phyloP scores from a whole-genome alignment of 805 yeast genomes.

The Kodamaea lidongshanica region DNA sequence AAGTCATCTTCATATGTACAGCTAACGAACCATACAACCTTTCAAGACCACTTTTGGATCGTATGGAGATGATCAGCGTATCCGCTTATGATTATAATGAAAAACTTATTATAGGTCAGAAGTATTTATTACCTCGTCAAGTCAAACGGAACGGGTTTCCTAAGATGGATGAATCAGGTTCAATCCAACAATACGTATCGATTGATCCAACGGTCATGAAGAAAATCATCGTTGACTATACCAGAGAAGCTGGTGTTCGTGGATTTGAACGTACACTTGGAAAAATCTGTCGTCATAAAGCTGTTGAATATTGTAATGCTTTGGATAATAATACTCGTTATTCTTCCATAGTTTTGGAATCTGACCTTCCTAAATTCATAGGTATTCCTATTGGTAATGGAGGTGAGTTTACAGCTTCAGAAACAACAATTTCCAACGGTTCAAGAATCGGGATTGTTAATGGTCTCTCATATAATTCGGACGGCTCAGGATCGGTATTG shows the following conservation, averaged over 20 bases:
- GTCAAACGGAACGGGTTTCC: conserved; percentile 60
- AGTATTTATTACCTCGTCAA: conserved; percentile 72
- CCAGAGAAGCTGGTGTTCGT: conserved; percentile 84
- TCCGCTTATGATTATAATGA: conserved; percentile 77
- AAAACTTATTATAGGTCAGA: conserved; percentile 64
- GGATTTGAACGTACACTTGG: conserved; percentile 71
- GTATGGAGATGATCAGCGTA: conserved; percentile 76
- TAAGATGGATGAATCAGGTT: background rate
- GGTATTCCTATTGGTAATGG: conserved; percentile 56
- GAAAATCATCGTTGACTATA: conserved; percentile 59
- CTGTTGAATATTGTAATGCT: conserved; percentile 55
- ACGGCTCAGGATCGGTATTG: conserved; percentile 78
- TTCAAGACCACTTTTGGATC: conserved; percentile 71
- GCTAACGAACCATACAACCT: conserved; percentile 71
- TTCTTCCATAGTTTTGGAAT: conserved; percentile 37
- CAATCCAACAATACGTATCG: conserved; percentile 30
- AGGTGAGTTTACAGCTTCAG: conserved; percentile 26
- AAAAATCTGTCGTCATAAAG: conserved; percentile 72
- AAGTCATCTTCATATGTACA: conserved; percentile 77
- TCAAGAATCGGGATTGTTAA: conserved; percentile 64
- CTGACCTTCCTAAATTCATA: conserved; percentile 60
- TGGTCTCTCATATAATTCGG: conserved; percentile 81
- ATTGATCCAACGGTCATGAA: conserved; percentile 52
- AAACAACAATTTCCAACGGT: conserved; percentile 34
- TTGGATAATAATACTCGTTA: conserved; percentile 21